Evolutionary conservation across 2,329 filamentous ascomycete species (phyloP).

Genomic region (Arthroderma sp.): DNA sequence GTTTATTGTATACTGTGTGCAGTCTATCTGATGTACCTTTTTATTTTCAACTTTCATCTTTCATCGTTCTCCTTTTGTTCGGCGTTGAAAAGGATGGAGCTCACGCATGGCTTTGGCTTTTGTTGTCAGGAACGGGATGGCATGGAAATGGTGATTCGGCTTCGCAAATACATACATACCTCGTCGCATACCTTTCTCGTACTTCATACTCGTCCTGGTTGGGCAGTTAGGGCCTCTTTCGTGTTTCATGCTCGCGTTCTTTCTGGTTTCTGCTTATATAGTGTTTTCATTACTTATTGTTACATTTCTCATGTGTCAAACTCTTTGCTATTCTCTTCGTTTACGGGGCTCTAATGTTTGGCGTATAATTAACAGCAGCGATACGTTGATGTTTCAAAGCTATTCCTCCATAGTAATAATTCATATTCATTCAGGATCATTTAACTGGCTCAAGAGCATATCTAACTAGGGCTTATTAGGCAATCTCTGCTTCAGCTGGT

Average conservation of each 20-base stretch:
- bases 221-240: background rate
- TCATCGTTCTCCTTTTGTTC: background rate
- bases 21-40: background rate
- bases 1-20: background rate
- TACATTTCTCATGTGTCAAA: background rate
- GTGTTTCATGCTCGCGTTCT: background rate
- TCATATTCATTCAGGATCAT: no score
- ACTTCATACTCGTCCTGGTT: background rate
- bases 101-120: background rate
- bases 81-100: conserved; percentile 3
- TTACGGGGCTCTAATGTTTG: background rate
- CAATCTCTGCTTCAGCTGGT: no score
- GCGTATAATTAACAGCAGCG: no score
- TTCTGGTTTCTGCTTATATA: background rate
- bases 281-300: background rate
- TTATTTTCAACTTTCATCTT: no score
- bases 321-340: background rate
- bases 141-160: conserved; percentile 1
- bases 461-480: no score
- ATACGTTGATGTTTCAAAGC: no score
- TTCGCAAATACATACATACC: background rate
- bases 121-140: background rate
- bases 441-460: no score
- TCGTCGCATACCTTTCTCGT: background rate
- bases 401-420: no score